Conservation (phyloP, 2,329 filamentous ascomycete genomes). For the Fusarium sp. region DNA sequence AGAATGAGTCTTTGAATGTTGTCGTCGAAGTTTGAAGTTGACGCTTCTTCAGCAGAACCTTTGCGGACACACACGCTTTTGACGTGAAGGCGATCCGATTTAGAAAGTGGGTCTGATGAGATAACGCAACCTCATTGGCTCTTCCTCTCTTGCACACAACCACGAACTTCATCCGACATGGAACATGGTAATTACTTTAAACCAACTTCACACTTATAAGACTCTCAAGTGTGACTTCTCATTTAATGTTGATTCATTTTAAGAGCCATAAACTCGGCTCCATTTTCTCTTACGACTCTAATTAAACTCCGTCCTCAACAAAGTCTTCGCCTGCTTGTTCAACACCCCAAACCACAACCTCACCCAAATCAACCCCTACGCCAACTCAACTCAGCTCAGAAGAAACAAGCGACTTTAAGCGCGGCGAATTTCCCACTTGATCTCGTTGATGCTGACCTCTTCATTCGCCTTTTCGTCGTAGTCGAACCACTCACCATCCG, state of each 20-base stretch:
- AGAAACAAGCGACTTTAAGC: slow-evolving; percentile 58
- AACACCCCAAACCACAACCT: neutral
- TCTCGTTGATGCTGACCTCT: slow-evolving; percentile 91
- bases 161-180: neutral
- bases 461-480: slow-evolving; percentile 95
- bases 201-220: neutral
- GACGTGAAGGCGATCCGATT: neutral
- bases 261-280: neutral
- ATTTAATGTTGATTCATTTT: neutral
- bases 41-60: slow-evolving; percentile 22
- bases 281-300: neutral
- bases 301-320: neutral
- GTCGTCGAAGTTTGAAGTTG: slow-evolving; percentile 2
- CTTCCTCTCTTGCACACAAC: neutral
- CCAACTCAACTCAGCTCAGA: neutral
- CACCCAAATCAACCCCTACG: neutral
- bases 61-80: slow-evolving; percentile 12
- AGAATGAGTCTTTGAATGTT: neutral
- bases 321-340: neutral
- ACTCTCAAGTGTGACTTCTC: neutral
- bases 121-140: slow-evolving; percentile 8
- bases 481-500: slow-evolving; percentile 96
- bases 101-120: slow-evolving; percentile 9
- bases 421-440: slow-evolving; percentile 87
- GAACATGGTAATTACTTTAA: neutral